Percentiles rank a stretch among this genome's conserved stretches.
These are phyloP conservation scores for Eremochloa ophiuroides DNA, from an alignment of 176 grass and related monocot genomes.

Conservation along the genomic window DNA sequence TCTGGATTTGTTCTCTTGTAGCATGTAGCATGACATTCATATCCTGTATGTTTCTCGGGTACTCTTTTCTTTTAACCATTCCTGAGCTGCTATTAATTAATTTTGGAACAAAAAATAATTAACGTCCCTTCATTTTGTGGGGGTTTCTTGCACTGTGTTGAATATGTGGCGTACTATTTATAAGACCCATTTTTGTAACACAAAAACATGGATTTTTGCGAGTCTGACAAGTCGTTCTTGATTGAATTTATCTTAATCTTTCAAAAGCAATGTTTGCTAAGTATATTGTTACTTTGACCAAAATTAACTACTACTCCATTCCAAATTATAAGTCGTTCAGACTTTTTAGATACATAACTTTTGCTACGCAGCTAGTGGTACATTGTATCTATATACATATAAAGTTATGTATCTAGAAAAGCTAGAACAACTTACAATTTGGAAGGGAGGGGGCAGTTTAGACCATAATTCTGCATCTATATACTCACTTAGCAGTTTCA, in stretches of 20 bases:
- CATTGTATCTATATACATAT: too few species aligned
- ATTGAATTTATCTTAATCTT: neutral
- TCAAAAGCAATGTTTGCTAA: neutral
- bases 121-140: neutral
- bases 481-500: neutral
- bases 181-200: neutral
- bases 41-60: neutral
- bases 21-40: neutral
- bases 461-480: neutral
- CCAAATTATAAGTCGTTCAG: neutral
- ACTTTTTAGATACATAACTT: neutral
- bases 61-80: neutral
- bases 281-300: neutral
- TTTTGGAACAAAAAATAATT: neutral
- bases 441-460: neutral
- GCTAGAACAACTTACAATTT: too few species aligned
- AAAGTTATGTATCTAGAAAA: too few species aligned
- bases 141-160: neutral
- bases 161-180: neutral
- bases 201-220: neutral
- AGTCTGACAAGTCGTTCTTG: neutral
- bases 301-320: neutral
- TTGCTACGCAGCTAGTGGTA: neutral
- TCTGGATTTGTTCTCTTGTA: constrained; percentile 12
- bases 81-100: neutral